Evolutionary conservation across 805 yeast genomes (phyloP), one percentile per base, ranked within the genome.

Genomic region (Limtongia smithiae): DNA sequence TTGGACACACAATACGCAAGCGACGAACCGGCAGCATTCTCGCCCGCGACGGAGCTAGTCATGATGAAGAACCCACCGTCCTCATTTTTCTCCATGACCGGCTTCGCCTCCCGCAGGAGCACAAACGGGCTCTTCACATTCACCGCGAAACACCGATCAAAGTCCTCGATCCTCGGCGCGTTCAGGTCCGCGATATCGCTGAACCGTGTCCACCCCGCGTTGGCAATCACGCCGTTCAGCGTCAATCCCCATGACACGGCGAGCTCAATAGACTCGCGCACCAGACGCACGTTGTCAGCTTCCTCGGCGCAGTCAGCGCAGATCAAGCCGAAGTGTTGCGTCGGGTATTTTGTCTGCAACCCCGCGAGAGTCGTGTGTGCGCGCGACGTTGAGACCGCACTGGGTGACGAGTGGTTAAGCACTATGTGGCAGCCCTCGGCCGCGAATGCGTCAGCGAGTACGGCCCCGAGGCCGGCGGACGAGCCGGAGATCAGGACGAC

Each of bases 191-290:
- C 58, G 48, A 61, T 61, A 12, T 69, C 64, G 14, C 66, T 57
- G 34, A 65, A 55, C 43, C 67, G 61, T 11, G 72, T 69, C 70
- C 71, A 69, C 3, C 72, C 72, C 6, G 69, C 71, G 50, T 69
- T 69, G 12, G 71, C 68, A 12, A 69, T 58, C 20, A 68, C 70
- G 25, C 72, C 71, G 48, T 70, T 72, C 15, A 72, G 56, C 5
- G 66, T 67, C 24, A 66, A 60, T 18, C 55, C 54, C 21, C 51
- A 46, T n/a, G 27, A 18, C 24, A 20, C 21, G 15, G 54, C 25
- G 14, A 43, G 21, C 46, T 42, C 57, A 11, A 60, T 60, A 3
- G 68, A 62, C 14, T 59, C 62, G 1, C 37, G 51, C 2, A 72
- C 66, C 18, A 68, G 56, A 27, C 46, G 41, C 18, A 60, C 62